Base-by-base conservation (phyloP, 2,329 filamentous ascomycete species). In the Daldinia sp. region DNA sequence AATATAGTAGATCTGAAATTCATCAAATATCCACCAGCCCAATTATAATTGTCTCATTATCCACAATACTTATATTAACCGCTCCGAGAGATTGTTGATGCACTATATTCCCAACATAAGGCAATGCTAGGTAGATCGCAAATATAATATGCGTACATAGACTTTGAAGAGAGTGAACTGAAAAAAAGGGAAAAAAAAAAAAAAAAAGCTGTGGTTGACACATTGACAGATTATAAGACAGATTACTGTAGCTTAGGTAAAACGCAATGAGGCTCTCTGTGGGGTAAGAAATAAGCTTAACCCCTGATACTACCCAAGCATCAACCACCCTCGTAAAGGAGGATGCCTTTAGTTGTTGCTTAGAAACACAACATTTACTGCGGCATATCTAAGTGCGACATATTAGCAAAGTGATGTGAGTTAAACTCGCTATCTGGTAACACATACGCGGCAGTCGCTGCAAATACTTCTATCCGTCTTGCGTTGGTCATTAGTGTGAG, bases 381-480 rank as follows among this genome's bases (percentile, higher is more conserved):
- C 56, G 0, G 48, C 41, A 42, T 60, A 65, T 9, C 56, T 60
- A 33, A 12, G 12, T 5, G 10, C 0, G 4, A 39, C 20, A 37
- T 20, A 15, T 56, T 48, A 50, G 56, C 41, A 35, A 41, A 1
- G 20, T 6, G 18, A 44, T 44, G 9, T 44, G 12, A 44, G 7
- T 12, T 3, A 44, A n/a, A 44, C 41, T 23, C 2, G 7, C n/a
- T 23, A 44, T 44, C 23, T 10, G 15, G 26, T 2, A 54, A 20
- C 20, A 77, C 70, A 69, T 75, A 69, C 60, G 69, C 67, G 12
- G 73, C 68, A 26, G 60, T 72, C 2, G 65, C 72, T 15, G 60
- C 68, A 48, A 72, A 72, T 2, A 73, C 57, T 44, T 73, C 68
- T 26, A 70, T 60, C 23, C 59, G 57, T 15, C 68, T 55, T 6